Percentiles rank a stretch among this genome's conserved stretches.
Conservation (phyloP, 805 yeast species). For the Lipomyces yamanashiensis region DNA sequence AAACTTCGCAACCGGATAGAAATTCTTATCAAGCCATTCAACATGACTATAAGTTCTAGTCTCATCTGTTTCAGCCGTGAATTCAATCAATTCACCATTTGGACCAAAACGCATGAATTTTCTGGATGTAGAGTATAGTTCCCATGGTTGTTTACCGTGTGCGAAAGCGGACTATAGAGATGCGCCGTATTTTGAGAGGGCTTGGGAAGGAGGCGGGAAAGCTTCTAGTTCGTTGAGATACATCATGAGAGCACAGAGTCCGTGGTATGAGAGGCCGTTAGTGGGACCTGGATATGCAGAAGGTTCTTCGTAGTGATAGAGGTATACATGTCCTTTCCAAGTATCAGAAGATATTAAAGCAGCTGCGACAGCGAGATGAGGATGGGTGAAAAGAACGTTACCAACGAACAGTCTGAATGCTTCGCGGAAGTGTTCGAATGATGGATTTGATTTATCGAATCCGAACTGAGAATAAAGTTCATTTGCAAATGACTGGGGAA, state of each 20-base stretch:
- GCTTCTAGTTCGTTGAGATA: not conserved
- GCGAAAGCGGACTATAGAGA: not conserved
- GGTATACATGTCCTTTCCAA: not conserved
- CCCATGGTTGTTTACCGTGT: not conserved
- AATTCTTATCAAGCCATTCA: not conserved
- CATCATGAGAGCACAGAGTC: not conserved
- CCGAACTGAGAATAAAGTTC: not conserved
- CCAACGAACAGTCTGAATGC: not conserved
- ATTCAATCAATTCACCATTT: not conserved
- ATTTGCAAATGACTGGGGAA: not conserved
- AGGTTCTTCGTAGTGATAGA: not conserved
- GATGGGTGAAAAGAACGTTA: not conserved
- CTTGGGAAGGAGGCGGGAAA: not conserved
- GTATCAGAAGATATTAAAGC: no score
- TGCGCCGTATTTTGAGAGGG: not conserved
- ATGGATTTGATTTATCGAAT: not conserved
- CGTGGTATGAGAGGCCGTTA: not conserved
- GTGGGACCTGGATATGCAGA: not conserved
- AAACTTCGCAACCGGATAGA: no score
- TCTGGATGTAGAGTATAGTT: not conserved
- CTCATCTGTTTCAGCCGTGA: not conserved
- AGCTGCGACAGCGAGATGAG: no score
- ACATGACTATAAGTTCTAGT: not conserved
- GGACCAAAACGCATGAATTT: not conserved
- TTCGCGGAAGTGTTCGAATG: not conserved